A percentile compares a stretch with the other conserved stretches of the same genome.
Conservation (phyloP, 805 yeast species). For the Babjeviella inositovora region DNA sequence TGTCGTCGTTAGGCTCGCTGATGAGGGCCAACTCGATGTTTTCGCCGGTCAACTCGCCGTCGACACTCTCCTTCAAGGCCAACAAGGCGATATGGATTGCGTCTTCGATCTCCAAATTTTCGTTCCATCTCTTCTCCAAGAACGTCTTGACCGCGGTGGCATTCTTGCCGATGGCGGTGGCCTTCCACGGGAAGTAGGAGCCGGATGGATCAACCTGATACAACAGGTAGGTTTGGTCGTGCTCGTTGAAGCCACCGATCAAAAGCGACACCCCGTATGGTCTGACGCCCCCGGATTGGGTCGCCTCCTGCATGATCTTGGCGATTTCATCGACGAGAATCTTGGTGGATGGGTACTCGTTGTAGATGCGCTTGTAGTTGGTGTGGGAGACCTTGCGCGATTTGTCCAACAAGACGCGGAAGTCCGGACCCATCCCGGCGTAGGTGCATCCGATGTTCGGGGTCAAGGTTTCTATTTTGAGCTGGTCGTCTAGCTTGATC, state of each 20-base stretch:
- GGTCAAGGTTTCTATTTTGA: slow-evolving; percentile 71
- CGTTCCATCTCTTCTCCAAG: slow-evolving; percentile 96
- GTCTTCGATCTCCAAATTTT: slow-evolving; percentile 91
- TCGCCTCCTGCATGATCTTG: slow-evolving; percentile 94
- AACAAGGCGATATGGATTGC: slow-evolving; percentile 93
- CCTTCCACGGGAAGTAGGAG: slow-evolving; percentile 97
- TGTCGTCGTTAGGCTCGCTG: slow-evolving; percentile 66
- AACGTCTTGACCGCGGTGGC: slow-evolving; percentile 94
- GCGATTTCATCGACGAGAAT: slow-evolving; percentile 91
- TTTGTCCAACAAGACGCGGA: slow-evolving; percentile 83
- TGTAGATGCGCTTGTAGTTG: slow-evolving; percentile 80
- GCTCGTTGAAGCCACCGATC: slow-evolving; percentile 87
- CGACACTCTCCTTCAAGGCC: slow-evolving; percentile 91
- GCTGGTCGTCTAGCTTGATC: slow-evolving; percentile 55
- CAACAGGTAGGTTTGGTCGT: slow-evolving; percentile 53
- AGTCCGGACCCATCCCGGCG: slow-evolving; percentile 98
- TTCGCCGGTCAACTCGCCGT: slow-evolving; percentile 95
- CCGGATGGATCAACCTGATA: slow-evolving; percentile 99
- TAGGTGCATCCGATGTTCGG: slow-evolving; percentile 96
- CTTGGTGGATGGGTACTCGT: slow-evolving; percentile 94
- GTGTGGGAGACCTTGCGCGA: slow-evolving; percentile 91
- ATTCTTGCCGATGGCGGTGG: slow-evolving; percentile 96
- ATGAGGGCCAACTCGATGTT: slow-evolving; percentile 86
- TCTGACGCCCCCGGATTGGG: slow-evolving; percentile 96
- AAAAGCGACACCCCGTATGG: slow-evolving; percentile 95